Conservation (phyloP, 371 early-diverging fungal species). For the Mortierella sp. region DNA sequence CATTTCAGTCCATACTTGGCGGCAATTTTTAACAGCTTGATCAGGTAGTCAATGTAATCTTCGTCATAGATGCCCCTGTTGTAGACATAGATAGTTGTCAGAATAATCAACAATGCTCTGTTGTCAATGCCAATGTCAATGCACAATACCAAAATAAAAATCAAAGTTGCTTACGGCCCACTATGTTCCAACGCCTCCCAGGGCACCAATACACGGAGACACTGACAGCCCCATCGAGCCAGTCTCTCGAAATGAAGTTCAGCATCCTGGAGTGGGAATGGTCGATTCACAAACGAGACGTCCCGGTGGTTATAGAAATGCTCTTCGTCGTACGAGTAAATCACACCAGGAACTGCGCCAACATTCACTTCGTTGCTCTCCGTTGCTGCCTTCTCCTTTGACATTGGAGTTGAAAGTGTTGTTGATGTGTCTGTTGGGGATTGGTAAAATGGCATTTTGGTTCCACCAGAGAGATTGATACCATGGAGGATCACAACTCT, state of each 20-base stretch:
- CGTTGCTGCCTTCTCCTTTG: not conserved
- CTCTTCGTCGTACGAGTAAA: conserved; percentile 50
- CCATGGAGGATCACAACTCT: conserved; percentile 70
- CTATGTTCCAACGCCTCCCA: conserved; percentile 89
- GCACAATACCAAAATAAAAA: not conserved
- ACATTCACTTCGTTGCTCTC: not conserved
- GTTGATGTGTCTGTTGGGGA: conserved; percentile 5
- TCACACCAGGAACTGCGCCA: conserved; percentile 40
- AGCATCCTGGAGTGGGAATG: conserved; percentile 83
- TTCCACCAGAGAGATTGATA: conserved; percentile 72
- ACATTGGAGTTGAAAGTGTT: not conserved
- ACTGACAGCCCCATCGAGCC: conserved; percentile 82
- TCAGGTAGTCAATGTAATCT: conserved; percentile 80
- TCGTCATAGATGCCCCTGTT: conserved; percentile 83
- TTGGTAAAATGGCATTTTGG: conserved; percentile 65
- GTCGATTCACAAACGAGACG: conserved; percentile 80
- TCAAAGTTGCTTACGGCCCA: conserved; percentile 64
- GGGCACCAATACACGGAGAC: conserved; percentile 77
- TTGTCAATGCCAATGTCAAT: not conserved
- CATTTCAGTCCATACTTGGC: conserved; percentile 80
- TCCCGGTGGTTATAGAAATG: conserved; percentile 72
- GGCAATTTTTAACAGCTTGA: conserved; percentile 68
- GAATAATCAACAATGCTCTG: too few species aligned
- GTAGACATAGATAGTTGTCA: not conserved
- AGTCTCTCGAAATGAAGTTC: conserved; percentile 80